phyloP scores from a whole-genome alignment of 2,329 filamentous ascomycete genomes.

The Alternaria hordeiaustralica region DNA sequence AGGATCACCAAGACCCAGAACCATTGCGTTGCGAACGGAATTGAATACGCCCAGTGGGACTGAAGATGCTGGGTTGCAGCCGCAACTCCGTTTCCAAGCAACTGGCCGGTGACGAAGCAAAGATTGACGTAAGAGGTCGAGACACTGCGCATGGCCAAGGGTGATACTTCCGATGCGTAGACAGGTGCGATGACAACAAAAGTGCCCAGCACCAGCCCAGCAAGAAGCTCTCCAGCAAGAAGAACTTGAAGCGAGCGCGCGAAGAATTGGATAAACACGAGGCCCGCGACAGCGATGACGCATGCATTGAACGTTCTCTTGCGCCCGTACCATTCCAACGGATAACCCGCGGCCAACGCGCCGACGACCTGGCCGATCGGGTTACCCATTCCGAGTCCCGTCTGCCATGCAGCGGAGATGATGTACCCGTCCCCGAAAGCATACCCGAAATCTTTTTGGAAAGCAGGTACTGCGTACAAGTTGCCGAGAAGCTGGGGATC shows the following conservation, averaged over 20 bases:
- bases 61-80: background rate
- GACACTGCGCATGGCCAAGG: background rate
- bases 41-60: conserved; percentile 67
- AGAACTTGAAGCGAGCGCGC: background rate
- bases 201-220: background rate
- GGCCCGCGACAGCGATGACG: background rate
- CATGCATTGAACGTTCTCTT: background rate
- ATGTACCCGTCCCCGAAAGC: background rate
- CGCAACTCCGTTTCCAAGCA: background rate
- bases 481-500: background rate
- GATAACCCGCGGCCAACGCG: background rate
- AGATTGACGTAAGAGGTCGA: background rate
- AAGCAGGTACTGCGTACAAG: background rate
- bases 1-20: conserved; percentile 72
- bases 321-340: background rate
- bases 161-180: background rate
- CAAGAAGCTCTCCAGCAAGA: background rate
- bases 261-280: background rate
- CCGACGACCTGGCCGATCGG: background rate
- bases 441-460: background rate
- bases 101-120: background rate
- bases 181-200: background rate
- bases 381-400: background rate
- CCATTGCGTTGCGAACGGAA: conserved; percentile 72
- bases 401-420: background rate